phyloP scores from a whole-genome alignment of 805 yeast genomes.

The Grigorovia transvaalensis region DNA sequence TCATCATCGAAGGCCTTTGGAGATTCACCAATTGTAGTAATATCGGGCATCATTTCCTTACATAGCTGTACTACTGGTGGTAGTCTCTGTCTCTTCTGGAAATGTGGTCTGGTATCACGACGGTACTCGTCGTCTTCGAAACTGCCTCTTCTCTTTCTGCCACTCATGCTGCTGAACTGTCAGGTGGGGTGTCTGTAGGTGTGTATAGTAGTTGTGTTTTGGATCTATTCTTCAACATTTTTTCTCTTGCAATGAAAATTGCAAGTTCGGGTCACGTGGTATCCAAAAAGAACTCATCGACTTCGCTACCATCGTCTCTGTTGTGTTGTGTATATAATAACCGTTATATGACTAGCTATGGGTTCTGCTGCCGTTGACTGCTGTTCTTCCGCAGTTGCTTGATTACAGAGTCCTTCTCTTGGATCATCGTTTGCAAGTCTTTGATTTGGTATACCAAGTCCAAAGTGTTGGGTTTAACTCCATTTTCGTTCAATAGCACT shows the following conservation, averaged over 20 bases:
- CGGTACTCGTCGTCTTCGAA: constrained; percentile 23
- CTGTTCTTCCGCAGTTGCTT: constrained; percentile 21
- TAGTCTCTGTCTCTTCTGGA: constrained; percentile 27
- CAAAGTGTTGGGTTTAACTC: constrained; percentile 41
- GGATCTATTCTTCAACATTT: not conserved
- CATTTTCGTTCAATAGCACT: constrained; percentile 44
- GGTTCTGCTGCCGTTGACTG: no score
- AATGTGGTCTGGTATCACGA: constrained; percentile 25
- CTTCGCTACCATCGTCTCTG: no score
- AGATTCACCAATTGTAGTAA: constrained; percentile 52
- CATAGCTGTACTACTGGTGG: constrained; percentile 40
- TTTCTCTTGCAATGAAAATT: no score
- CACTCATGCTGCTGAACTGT: constrained; percentile 4
- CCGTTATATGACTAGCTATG: no score
- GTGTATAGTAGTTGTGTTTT: not conserved
- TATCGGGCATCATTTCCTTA: constrained; percentile 38
- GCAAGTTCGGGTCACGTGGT: no score
- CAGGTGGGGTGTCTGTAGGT: not conserved
- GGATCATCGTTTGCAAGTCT: constrained; percentile 38
- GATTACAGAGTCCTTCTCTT: constrained; percentile 41
- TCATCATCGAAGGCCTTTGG: constrained; percentile 43
- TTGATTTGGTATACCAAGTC: constrained; percentile 49
- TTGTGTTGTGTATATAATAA: no score
- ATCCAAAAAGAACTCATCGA: no score
- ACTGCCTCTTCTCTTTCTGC: constrained; percentile 14